These are phyloP conservation scores for Rosa rugosa DNA, from an alignment of 306 rosid genomes.

Conservation along the genomic window DNA sequence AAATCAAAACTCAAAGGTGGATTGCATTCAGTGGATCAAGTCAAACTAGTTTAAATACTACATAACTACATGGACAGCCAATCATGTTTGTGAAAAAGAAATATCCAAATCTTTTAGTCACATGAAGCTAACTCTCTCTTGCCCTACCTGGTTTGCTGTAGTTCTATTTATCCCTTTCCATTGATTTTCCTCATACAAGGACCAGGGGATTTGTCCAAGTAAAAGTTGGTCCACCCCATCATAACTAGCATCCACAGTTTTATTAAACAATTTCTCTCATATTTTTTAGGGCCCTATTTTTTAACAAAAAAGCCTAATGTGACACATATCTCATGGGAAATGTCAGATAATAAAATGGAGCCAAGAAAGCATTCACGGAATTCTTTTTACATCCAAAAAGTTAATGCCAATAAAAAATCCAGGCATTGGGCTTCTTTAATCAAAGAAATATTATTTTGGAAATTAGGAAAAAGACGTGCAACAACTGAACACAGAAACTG, in stretches of 20 bases:
- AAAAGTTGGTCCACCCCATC: background rate
- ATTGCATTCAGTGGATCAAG: background rate
- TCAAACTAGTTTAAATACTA: background rate
- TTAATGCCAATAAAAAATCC: background rate
- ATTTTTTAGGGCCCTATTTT: background rate
- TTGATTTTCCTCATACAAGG: background rate
- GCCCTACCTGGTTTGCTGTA: background rate
- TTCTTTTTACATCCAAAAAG: background rate
- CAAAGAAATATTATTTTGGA: background rate
- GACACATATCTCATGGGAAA: background rate
- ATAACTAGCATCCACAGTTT: background rate
- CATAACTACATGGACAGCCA: background rate
- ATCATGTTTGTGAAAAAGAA: background rate
- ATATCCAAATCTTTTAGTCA: background rate
- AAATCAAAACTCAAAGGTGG: background rate
- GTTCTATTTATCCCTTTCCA: background rate
- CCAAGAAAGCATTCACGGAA: background rate
- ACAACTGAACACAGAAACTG: background rate
- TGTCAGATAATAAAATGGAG: background rate
- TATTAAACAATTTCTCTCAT: background rate
- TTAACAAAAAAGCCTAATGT: background rate
- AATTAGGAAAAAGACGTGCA: background rate
- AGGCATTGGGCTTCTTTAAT: background rate
- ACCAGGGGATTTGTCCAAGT: background rate
- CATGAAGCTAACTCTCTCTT: background rate